Base-by-base conservation (phyloP, 257 asterid genomes). In the Scutellaria barbata region DNA sequence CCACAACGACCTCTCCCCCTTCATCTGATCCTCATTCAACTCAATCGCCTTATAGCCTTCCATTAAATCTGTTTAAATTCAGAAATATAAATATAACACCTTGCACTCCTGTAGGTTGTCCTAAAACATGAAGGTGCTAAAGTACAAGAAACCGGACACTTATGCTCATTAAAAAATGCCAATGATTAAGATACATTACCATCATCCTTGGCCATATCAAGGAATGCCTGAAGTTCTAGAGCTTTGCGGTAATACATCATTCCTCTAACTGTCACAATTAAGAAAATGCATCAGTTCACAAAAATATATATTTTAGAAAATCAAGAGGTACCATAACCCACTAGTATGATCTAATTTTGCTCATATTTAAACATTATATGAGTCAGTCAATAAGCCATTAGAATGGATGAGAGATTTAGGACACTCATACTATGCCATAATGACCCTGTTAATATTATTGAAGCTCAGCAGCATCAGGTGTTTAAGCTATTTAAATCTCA, bases 201-300 rank as follows among this genome's bases (percentile, higher is more conserved):
- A 61, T 92, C 99, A 85, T 95, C 90, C 85, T 89, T 84, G 76
- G 99, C 99, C 99, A 95, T 95, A 84, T 95, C 99, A 73, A 92
- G 98, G 84, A 95, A 95, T 40, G 98, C 94, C 81, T 95, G 99
- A 77, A 95, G 99, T 76, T 92, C 98, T 10, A 95, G 85, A 73
- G 99, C 99, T 87, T 82, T 92, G 72, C 99, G 96, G 74, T 95
- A 95, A 74, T 95, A 95, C 99, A 95, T 95, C 99, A 95, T 95
- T 74, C 99, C 99, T 79, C 99, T 83, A 53, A 95, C 99, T 95
- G 91, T 33, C 77, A 68, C 60, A 60, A 68, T 72, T 54, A 37
- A 56, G 48, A 66, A 52, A 50, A 65, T 33, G 68, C 77, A 73
- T 76, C 43, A 77, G 70, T 73, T 65, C n/a, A 52, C 46, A 64